phyloP scores from a whole-genome alignment of 306 rosid species.

The Boehmeria nivea region DNA sequence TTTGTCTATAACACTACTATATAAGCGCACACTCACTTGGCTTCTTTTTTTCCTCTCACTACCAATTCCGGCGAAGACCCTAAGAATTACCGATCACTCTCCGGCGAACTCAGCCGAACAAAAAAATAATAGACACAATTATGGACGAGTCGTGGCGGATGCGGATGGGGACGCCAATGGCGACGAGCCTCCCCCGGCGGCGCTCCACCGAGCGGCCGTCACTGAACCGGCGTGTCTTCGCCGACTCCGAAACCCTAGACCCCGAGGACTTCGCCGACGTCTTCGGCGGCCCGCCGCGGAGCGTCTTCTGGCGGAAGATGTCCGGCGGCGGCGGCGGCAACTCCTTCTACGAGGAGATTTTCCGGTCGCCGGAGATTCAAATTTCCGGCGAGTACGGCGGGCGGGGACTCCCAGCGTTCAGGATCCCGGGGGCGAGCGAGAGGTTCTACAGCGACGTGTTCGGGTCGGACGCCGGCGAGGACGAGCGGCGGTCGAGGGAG shows the following conservation, averaged over 20 bases:
- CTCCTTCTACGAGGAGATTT: conserved; percentile 52
- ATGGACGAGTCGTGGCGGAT: conserved; percentile 68
- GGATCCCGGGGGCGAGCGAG: conserved; percentile 51
- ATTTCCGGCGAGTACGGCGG: conserved; percentile 27
- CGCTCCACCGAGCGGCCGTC: conserved; percentile 36
- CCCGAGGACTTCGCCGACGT: conserved; percentile 70
- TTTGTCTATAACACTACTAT: background rate
- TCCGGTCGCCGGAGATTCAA: conserved; percentile 35
- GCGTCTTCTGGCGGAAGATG: conserved; percentile 43
- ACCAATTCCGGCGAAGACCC: background rate
- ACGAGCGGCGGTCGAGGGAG: conserved; percentile 67
- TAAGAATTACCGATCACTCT: background rate
- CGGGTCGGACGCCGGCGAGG: conserved; percentile 41
- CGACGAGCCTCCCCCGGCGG: conserved; percentile 41
- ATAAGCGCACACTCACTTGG: background rate
- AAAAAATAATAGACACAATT: background rate
- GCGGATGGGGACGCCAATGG: conserved; percentile 45
- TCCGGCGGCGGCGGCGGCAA: conserved; percentile 18
- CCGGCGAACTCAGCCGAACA: background rate
- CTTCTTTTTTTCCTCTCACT: background rate
- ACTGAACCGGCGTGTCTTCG: background rate
- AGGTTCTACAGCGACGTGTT: conserved; percentile 62
- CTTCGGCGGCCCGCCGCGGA: conserved; percentile 82
- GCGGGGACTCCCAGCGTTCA: conserved; percentile 56
- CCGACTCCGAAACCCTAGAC: conserved; percentile 29